Conservation (phyloP, 305 asterid genomes). For the Salvia sclarea region DNA sequence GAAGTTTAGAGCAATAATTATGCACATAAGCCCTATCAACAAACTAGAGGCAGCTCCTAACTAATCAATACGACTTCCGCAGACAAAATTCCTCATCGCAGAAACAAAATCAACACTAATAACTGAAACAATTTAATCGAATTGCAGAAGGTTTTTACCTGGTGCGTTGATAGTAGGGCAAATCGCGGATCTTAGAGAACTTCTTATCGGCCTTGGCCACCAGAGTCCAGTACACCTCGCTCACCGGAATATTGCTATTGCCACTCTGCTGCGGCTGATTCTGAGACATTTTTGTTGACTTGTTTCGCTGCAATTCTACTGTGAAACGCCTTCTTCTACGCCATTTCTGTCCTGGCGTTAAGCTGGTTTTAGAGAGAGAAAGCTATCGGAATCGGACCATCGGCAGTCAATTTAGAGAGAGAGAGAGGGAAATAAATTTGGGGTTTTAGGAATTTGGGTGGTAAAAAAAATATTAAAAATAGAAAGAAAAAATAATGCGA, state of each 20-base stretch:
- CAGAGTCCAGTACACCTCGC: conserved; percentile 83
- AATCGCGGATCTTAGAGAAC: conserved; percentile 92
- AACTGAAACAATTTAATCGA: not conserved
- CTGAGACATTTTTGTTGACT: conserved; percentile 50
- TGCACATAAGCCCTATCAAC: no score
- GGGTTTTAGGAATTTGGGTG: conserved; percentile 18
- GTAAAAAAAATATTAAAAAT: not conserved
- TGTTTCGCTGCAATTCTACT: not conserved
- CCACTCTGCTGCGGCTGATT: conserved; percentile 51
- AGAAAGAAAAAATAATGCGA: not conserved
- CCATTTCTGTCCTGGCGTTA: conserved; percentile 26
- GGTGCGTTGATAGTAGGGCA: conserved; percentile 86
- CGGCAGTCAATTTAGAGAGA: not conserved
- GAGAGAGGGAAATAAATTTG: not conserved
- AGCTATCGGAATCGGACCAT: not conserved
- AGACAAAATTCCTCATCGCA: conserved; percentile 8
- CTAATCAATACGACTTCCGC: not conserved
- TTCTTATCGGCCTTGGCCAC: conserved; percentile 98
- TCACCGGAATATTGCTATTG: conserved; percentile 61
- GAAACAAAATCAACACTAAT: not conserved
- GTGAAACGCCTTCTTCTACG: conserved; percentile 5
- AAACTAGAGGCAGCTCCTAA: no score
- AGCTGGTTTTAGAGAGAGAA: conserved; percentile 9
- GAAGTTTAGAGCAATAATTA: conserved; percentile 10
- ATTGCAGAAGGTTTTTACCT: conserved; percentile 44